Percentiles rank a stretch among this genome's conserved stretches.
These are phyloP conservation scores for Pleoardoris graminearum DNA, from an alignment of 2,329 filamentous ascomycete species.

Conservation along the genomic window DNA sequence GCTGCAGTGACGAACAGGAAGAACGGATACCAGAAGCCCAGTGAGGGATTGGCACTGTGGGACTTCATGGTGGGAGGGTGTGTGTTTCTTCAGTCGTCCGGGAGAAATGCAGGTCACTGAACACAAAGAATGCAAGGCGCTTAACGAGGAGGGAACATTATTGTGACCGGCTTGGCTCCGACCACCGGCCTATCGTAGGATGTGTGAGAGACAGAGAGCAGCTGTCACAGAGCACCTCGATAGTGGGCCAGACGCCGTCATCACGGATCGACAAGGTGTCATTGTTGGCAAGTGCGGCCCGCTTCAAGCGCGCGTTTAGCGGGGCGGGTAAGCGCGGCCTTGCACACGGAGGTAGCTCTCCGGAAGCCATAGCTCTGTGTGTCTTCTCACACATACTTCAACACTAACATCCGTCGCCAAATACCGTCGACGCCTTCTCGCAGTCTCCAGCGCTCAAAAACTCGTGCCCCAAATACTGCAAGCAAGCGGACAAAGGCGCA, in stretches of 20 bases:
- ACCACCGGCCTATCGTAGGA: neutral
- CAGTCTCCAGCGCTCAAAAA: neutral
- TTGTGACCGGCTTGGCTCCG: slow-evolving; percentile 13
- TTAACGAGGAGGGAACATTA: slow-evolving; percentile 23
- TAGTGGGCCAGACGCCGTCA: neutral
- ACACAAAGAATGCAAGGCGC: slow-evolving; percentile 5
- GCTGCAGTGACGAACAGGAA: slow-evolving; percentile 13
- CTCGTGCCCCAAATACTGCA: neutral
- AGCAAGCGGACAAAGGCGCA: neutral
- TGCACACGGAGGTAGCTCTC: slow-evolving; percentile 1
- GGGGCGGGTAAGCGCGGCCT: slow-evolving; percentile 10
- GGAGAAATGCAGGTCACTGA: neutral
- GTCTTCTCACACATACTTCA: neutral
- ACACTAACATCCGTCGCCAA: neutral
- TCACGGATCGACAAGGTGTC: slow-evolving; percentile 18
- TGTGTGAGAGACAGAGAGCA: neutral
- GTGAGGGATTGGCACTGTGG: slow-evolving; percentile 8
- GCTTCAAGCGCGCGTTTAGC: slow-evolving; percentile 20
- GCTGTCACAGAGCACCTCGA: neutral
- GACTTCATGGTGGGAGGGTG: slow-evolving; percentile 23
- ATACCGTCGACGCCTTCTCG: neutral
- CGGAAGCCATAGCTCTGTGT: neutral
- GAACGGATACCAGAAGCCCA: slow-evolving; percentile 16
- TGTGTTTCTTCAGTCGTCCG: neutral
- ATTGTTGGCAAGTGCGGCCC: slow-evolving; percentile 15